A percentile compares a stretch with the other conserved stretches of the same genome.
Evolutionary conservation across 2,329 filamentous ascomycete genomes (phyloP).

Genomic region (Botrytis elliptica): DNA sequence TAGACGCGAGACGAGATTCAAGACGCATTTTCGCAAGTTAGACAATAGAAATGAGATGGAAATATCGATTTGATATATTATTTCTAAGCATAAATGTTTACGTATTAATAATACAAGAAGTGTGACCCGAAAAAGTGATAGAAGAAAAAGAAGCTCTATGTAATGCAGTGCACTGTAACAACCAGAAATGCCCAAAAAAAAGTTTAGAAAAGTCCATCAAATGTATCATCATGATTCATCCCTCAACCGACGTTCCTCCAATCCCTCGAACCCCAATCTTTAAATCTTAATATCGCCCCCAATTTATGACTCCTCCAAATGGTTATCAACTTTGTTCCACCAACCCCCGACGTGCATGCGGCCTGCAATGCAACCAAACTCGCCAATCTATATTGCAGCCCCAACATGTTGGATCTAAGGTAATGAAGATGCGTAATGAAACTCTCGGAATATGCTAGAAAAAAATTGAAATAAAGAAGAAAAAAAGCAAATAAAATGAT

Average conservation of each 20-base stretch:
- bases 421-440: not conserved
- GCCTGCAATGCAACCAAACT: not conserved
- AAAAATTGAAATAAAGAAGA: not conserved
- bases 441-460: not conserved
- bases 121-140: not conserved
- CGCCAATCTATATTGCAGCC: not conserved
- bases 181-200: not conserved
- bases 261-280: not conserved
- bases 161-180: not conserved
- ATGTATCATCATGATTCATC: slow-evolving; percentile 4
- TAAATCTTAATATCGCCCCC: not conserved
- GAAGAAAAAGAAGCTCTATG: not conserved
- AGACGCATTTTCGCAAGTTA: not conserved
- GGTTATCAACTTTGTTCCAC: not conserved
- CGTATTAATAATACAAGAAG: slow-evolving; percentile 7
- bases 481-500: not conserved
- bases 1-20: slow-evolving; percentile 22
- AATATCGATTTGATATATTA: not conserved
- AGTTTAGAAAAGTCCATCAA: not conserved
- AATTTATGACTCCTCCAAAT: not conserved
- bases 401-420: not conserved
- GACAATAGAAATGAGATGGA: not conserved
- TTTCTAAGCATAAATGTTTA: not conserved
- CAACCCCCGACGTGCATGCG: not conserved
- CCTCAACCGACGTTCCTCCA: not conserved